Evolutionary conservation across 1,284 basidiomycete species (phyloP).

Genomic region (Jaminaea rosea): DNA sequence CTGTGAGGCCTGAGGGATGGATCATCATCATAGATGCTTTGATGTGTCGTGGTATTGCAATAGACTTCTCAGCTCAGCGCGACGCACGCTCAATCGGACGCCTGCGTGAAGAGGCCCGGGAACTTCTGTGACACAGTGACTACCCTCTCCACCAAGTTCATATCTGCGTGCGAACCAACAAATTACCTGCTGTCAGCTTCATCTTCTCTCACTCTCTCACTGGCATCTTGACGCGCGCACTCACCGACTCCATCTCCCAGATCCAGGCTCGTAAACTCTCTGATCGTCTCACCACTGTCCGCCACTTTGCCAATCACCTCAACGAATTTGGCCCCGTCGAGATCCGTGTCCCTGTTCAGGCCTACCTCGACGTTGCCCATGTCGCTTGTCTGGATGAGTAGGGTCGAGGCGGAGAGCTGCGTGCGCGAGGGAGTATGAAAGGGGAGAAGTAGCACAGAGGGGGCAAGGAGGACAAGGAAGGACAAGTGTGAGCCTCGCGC

Average conservation of each 20-base stretch:
- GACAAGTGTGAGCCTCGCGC: background rate
- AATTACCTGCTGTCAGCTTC: background rate
- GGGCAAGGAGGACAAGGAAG: background rate
- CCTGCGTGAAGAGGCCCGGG: background rate
- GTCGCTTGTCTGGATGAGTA: conserved; percentile 37
- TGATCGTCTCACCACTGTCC: conserved; percentile 20
- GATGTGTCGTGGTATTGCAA: background rate
- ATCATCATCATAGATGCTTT: no score
- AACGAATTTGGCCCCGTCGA: conserved; percentile 20
- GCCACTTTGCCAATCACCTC: conserved; percentile 42
- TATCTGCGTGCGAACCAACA: background rate
- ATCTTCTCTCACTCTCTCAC: background rate
- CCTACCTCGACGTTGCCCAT: conserved; percentile 35
- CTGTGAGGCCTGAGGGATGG: no score
- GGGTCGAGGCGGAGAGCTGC: conserved; percentile 24
- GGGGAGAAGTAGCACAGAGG: background rate
- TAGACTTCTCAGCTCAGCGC: background rate
- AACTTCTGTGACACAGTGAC: background rate
- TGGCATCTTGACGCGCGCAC: conserved; percentile 7
- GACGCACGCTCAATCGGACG: background rate
- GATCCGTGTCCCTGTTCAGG: conserved; percentile 22
- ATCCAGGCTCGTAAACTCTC: conserved; percentile 25
- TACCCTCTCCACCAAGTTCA: background rate
- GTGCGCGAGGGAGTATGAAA: background rate
- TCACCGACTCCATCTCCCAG: conserved; percentile 34